Evolutionary conservation across 2,329 filamentous ascomycete species (phyloP).

Genomic region (Biscogniauxia marginata): DNA sequence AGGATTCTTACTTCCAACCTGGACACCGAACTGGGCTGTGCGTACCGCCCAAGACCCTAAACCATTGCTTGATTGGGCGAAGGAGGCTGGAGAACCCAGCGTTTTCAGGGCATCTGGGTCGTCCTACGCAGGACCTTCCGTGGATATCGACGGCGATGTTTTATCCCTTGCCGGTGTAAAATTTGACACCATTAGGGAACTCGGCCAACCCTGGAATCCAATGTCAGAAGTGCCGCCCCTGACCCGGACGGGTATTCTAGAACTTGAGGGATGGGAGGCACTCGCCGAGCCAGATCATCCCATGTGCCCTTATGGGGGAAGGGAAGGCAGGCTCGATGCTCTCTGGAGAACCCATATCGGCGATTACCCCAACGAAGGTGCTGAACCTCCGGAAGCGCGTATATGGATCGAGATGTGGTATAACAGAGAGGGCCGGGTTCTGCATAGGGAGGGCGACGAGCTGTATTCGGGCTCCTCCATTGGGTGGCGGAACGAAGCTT

Average conservation of each 20-base stretch:
- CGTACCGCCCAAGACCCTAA: constrained; percentile 6
- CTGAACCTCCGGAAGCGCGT: neutral
- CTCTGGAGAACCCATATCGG: constrained; percentile 10
- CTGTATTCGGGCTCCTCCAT: neutral
- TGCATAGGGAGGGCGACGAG: neutral
- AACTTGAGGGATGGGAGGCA: constrained; percentile 3
- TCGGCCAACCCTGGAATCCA: constrained; percentile 9
- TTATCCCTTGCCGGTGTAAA: constrained; percentile 3
- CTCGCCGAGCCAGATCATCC: neutral
- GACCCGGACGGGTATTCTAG: constrained; percentile 3
- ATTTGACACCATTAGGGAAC: constrained; percentile 7
- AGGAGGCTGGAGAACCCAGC: neutral
- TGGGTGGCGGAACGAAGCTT: neutral
- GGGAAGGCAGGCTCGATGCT: constrained; percentile 3
- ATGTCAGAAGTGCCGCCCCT: constrained; percentile 1
- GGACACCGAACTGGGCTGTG: constrained; percentile 15
- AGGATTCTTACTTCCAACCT: constrained; percentile 8
- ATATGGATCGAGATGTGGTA: constrained; percentile 9
- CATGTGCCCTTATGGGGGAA: constrained; percentile 4
- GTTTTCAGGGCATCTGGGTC: neutral
- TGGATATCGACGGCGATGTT: neutral
- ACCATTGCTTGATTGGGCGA: constrained; percentile 5
- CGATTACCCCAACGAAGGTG: constrained; percentile 3
- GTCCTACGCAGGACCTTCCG: neutral
- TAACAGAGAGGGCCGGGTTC: constrained; percentile 5